Conservation (phyloP, 2,329 filamentous ascomycete genomes). For the Verruconis gallopava region DNA sequence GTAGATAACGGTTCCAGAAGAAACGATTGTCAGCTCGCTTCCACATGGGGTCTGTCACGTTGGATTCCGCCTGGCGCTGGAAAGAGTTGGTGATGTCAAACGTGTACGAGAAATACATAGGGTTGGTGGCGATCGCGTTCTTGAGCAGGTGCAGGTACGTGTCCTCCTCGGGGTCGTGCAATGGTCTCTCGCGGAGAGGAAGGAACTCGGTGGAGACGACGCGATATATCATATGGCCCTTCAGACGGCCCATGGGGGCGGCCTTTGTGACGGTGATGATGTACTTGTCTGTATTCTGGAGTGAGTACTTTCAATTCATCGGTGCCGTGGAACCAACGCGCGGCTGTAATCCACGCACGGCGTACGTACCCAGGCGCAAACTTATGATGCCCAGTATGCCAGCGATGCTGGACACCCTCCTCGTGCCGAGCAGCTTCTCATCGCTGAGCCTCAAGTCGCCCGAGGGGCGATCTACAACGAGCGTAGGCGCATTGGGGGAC, state of each 20-base stretch:
- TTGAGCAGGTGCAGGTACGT: slow-evolving; percentile 75
- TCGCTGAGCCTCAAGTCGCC: slow-evolving; percentile 80
- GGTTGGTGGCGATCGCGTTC: slow-evolving; percentile 64
- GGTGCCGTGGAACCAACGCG: too few species aligned
- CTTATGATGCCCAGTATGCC: slow-evolving; percentile 92
- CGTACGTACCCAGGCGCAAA: slow-evolving; percentile 63
- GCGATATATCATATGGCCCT: slow-evolving; percentile 94
- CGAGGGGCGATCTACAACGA: slow-evolving; percentile 83
- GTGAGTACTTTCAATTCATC: slow-evolving; percentile 11
- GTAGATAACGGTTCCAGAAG: slow-evolving; percentile 95
- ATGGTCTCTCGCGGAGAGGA: slow-evolving; percentile 78
- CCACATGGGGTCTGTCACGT: slow-evolving; percentile 67
- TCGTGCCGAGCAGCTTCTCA: slow-evolving; percentile 59
- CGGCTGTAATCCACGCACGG: slow-evolving; percentile 13
- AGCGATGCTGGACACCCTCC: slow-evolving; percentile 84
- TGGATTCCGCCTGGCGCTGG: slow-evolving; percentile 74
- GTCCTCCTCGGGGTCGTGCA: slow-evolving; percentile 90
- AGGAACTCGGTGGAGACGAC: slow-evolving; percentile 84
- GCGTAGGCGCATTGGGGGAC: slow-evolving; percentile 72
- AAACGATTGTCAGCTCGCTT: slow-evolving; percentile 89
- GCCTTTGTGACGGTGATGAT: slow-evolving; percentile 93
- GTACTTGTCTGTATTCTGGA: slow-evolving; percentile 65
- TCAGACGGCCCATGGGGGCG: slow-evolving; percentile 76
- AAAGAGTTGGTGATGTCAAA: slow-evolving; percentile 94
- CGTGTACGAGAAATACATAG: slow-evolving; percentile 98